Evolutionary conservation across 768 basidiomycete species (phyloP).

Genomic region (Gloeopeniophorella convolvens): DNA sequence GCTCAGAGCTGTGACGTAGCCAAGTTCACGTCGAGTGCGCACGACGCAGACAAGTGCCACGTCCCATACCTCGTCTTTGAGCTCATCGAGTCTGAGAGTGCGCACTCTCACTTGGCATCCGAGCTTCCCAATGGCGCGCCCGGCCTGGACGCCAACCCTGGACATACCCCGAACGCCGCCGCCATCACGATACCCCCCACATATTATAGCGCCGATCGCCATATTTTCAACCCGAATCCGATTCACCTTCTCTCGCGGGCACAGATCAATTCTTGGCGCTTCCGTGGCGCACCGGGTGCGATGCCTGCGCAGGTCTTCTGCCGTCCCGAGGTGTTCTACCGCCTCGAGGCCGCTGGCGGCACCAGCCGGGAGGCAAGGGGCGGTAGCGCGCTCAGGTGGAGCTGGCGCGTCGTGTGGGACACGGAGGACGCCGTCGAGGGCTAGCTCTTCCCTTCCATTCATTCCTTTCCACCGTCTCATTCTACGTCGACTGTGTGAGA

Average conservation of each 20-base stretch:
- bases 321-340: conserved; percentile 14
- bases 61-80: conserved; percentile 13
- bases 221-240: conserved; percentile 56
- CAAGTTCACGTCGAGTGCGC: conserved; percentile 4
- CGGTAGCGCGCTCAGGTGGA: conserved; percentile 18
- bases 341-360: conserved; percentile 10
- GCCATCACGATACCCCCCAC: conserved; percentile 1
- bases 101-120: not conserved
- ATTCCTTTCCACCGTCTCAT: not conserved
- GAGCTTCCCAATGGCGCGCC: not conserved
- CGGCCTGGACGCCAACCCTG: conserved; percentile 5
- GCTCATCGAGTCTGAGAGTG: conserved; percentile 6
- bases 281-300: conserved; percentile 28
- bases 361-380: not conserved
- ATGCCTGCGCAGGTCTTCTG: conserved; percentile 32
- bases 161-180: conserved; percentile 22
- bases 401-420: conserved; percentile 20
- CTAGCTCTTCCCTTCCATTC: not conserved
- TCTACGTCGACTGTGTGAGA: not conserved
- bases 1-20: conserved; percentile 26
- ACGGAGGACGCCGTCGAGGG: not conserved
- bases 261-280: conserved; percentile 45
- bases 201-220: conserved; percentile 34
- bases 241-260: conserved; percentile 52
- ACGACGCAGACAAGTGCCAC: not conserved